Base-by-base conservation (phyloP, 164 flowering plant genomes). In the Chloranthus sessilifolius region DNA sequence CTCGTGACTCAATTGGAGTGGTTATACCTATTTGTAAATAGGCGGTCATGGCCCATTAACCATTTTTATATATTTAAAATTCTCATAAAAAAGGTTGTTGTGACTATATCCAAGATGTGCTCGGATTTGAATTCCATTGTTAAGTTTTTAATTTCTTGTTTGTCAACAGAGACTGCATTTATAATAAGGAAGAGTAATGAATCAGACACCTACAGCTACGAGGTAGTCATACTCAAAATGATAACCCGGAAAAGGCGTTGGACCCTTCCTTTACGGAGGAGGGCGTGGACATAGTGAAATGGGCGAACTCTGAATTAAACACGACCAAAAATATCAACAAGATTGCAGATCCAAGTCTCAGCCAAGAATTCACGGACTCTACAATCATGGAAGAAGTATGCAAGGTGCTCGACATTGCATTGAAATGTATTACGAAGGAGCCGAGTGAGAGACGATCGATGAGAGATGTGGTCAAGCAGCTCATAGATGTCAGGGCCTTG, bases 191-290 rank as follows among this genome's bases (percentile, higher is more conserved):
- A 45, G 50, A 74, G 73, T 65, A 72, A 47, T 72, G 84, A 85
- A 43, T 71, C 85, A 1, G 96, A 88, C 60, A 85, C 83, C 42
- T 88, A 85, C 58, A 83, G 91, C 56, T 88, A 76, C 50, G 94
- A 94, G 5, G 85, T 88, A 24, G 86, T 88, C 33, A 48, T 88
- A 53, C 80, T 85, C 30, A 88, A 81, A 56, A 64, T 88, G 59
- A 50, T 88, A 50, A 82, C 83, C 2, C 28, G 94, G 50, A 85
- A 70, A 59, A 62, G 44, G 74, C 81, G 1, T 21, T 75, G 63
- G 94, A 85, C 62, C 68, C 75, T 9, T 74, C 65, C 11, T 70
- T 78, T 47, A 45, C 47, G 24, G 83, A 50, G 33, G n/a, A n/a
- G n/a, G 24, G 45, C 33, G 60, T 39, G 16, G 80, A 74, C 34